Base-by-base conservation (phyloP, 805 yeast genomes). In the Pichia manshurica region DNA sequence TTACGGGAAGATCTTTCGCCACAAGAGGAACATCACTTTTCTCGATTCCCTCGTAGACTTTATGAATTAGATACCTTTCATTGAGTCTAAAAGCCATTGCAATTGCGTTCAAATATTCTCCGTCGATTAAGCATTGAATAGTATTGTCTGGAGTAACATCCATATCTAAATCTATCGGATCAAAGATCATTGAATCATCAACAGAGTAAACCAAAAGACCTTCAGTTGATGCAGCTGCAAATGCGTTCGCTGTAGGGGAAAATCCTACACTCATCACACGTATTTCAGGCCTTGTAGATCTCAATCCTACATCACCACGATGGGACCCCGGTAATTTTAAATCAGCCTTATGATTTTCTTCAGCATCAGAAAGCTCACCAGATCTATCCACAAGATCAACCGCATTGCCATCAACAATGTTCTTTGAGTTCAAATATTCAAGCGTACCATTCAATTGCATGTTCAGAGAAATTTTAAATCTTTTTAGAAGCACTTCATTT, bases 181-280 rank as follows among this genome's bases (percentile, higher is more conserved):
- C 99, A 62, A 93, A 93, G 25, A 82, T 69, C 43, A 83, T 67
- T 10, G 78, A 69, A 43, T 81, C 82, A 64, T 91, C 95, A 35
- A 89, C 77, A 1, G 96, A 83, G 63, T 78, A 93, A 1, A 93
- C 71, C 48, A 89, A 70, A 40, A 93, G 69, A 8, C 99, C 99
- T 64, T 91, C 98, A 0, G 99, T 93, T 0, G 96, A 82, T 0
- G 96, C 93, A 37, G 95, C 96, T 1, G 96, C 93, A 72, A 93
- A 93, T 31, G 95, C 81, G 19, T 84, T 74, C 2, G 95, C 84
- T 0, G 96, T 84, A 17, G 99, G 99, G 2, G 96, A 87, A 60
- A 90, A 93, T 55, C 74, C 76, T 25, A 93, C 74, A 3, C 84
- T 71, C 2, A 87, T 79, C 4, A 90, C 89, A 59, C 95, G 72